These are phyloP conservation scores for Leccinum solheimii DNA, from an alignment of 1,284 basidiomycete species.

Conservation along the genomic window DNA sequence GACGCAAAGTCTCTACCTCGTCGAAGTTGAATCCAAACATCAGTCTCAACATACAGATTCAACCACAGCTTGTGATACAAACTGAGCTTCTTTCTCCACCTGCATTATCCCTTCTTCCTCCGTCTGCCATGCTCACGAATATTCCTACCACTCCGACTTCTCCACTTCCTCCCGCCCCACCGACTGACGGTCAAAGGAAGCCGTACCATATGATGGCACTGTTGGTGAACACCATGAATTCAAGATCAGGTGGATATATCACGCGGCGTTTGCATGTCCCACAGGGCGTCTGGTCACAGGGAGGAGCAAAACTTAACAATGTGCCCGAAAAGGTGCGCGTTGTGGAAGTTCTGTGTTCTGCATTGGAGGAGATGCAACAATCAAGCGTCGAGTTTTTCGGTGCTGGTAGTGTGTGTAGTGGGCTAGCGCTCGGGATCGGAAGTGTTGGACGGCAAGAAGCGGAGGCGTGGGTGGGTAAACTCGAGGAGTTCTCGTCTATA, in stretches of 20 bases:
- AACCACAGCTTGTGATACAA: slow-evolving; percentile 50
- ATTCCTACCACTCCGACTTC: slow-evolving; percentile 74
- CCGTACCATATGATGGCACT: slow-evolving; percentile 91
- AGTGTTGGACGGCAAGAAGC: slow-evolving; percentile 69
- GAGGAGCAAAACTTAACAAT: slow-evolving; percentile 79
- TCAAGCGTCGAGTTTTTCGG: slow-evolving; percentile 71
- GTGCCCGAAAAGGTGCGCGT: slow-evolving; percentile 85
- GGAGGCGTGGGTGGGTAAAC: slow-evolving; percentile 67
- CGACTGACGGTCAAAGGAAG: slow-evolving; percentile 73
- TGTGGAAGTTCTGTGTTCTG: slow-evolving; percentile 73
- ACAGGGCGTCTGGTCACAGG: slow-evolving; percentile 87
- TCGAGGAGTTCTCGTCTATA: slow-evolving; percentile 71
- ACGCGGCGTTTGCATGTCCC: slow-evolving; percentile 88
- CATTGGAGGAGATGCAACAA: slow-evolving; percentile 72
- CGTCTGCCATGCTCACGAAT: slow-evolving; percentile 50
- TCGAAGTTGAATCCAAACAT: slow-evolving; percentile 54
- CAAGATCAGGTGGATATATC: slow-evolving; percentile 84
- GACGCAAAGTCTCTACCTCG: slow-evolving; percentile 61
- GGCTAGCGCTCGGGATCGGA: slow-evolving; percentile 67
- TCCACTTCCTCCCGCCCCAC: slow-evolving; percentile 68
- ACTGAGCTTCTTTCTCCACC: slow-evolving; percentile 50
- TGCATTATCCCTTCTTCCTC: slow-evolving; percentile 47
- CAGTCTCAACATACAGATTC: slow-evolving; percentile 37
- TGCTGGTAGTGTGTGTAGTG: slow-evolving; percentile 73
- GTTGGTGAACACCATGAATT: slow-evolving; percentile 77